Evolutionary conservation across 2,329 filamentous ascomycete genomes (phyloP).

Genomic region (Atkinsonella texensis): DNA sequence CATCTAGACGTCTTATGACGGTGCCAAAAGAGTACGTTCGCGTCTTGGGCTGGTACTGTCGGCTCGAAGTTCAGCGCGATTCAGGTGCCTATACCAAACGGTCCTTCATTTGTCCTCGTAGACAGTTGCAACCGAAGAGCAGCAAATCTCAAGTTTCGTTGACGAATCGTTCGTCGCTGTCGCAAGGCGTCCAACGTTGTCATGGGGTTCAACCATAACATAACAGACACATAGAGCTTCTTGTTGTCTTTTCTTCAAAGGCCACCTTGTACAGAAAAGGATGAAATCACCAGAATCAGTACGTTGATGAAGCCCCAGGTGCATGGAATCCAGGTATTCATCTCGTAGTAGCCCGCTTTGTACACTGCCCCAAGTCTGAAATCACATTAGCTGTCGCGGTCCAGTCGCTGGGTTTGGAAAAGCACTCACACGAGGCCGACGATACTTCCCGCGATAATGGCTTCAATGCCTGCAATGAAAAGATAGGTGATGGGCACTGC

Average conservation of each 20-base stretch:
- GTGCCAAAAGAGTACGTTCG: too few species aligned
- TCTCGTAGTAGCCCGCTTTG: conserved; percentile 68
- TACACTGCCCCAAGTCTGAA: conserved; percentile 67
- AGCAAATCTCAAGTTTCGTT: too few species aligned
- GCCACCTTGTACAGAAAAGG: conserved; percentile 85
- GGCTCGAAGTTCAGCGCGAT: too few species aligned
- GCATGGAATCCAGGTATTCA: conserved; percentile 92
- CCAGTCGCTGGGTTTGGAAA: background rate
- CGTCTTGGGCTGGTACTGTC: too few species aligned
- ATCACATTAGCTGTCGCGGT: conserved; percentile 25
- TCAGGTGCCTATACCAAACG: too few species aligned
- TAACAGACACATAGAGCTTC: background rate
- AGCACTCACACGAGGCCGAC: conserved; percentile 62
- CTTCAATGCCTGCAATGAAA: conserved; percentile 62
- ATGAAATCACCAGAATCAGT: conserved; percentile 70
- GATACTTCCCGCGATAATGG: conserved; percentile 66
- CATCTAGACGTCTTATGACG: too few species aligned
- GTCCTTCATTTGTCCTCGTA: too few species aligned
- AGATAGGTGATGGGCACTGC: conserved; percentile 59
- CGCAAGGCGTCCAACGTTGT: background rate
- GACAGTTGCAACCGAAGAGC: too few species aligned
- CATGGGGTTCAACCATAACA: too few species aligned
- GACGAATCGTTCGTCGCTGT: too few species aligned
- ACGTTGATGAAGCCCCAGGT: conserved; percentile 81
- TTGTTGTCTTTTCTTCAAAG: conserved; percentile 38